phyloP scores from a whole-genome alignment of 106 monocot genomes.

The Triglochin maritima region DNA sequence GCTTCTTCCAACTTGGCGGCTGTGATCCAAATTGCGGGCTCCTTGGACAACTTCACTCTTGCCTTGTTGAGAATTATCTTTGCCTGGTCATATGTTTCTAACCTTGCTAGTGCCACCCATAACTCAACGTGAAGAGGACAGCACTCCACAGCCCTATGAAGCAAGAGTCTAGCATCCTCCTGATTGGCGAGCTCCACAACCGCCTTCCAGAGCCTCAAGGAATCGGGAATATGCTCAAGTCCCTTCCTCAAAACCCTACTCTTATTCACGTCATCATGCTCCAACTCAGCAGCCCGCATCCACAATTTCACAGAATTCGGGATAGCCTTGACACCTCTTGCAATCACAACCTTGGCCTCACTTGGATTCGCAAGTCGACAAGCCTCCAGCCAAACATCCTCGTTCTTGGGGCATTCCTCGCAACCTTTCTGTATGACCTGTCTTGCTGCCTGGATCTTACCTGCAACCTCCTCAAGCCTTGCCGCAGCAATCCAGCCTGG shows the following conservation, averaged over 20 bases:
- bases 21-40: constrained; percentile 93
- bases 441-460: constrained; percentile 83
- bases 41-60: constrained; percentile 78
- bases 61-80: constrained; percentile 93
- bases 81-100: constrained; percentile 90
- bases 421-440: constrained; percentile 96
- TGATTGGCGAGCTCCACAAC: constrained; percentile 89
- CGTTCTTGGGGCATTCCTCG: constrained; percentile 92
- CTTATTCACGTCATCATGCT: constrained; percentile 39
- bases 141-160: constrained; percentile 92
- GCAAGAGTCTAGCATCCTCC: constrained; percentile 83
- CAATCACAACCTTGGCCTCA: constrained; percentile 91
- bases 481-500: constrained; percentile 99
- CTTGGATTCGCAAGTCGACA: constrained; percentile 77
- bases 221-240: constrained; percentile 87
- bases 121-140: constrained; percentile 95
- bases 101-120: constrained; percentile 89
- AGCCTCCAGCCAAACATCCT: constrained; percentile 97
- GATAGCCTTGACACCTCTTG: constrained; percentile 70
- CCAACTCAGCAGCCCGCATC: constrained; percentile 84
- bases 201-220: constrained; percentile 92
- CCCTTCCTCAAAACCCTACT: constrained; percentile 81
- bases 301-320: constrained; percentile 92
- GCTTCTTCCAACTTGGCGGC: constrained; percentile 99
- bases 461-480: constrained; percentile 91